These are phyloP conservation scores for Phytophthora parvispora DNA, from an alignment of 352 stramenopile genomes.

Conservation along the genomic window DNA sequence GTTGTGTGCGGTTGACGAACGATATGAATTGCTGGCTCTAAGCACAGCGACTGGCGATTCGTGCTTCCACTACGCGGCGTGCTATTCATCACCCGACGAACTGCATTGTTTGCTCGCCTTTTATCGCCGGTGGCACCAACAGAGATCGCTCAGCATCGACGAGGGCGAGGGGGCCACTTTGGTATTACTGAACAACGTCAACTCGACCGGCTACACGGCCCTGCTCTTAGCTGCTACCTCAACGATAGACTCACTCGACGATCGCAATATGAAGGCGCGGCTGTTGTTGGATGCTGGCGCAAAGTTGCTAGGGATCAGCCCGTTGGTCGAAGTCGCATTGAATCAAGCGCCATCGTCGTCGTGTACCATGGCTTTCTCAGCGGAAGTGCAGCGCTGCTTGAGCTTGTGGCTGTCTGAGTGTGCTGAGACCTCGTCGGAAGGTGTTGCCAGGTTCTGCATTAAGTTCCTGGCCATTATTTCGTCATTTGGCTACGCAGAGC, in stretches of 20 bases:
- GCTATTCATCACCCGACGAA: conserved; percentile 11
- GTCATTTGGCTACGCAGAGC: neutral
- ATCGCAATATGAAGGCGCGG: conserved; percentile 14
- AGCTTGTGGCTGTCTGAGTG: conserved; percentile 9
- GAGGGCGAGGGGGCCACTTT: neutral
- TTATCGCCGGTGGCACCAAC: neutral
- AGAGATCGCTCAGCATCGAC: neutral
- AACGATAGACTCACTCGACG: neutral
- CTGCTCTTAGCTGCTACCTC: conserved; percentile 13
- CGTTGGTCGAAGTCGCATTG: neutral
- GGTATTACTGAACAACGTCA: conserved; percentile 3
- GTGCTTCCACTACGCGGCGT: conserved; percentile 30
- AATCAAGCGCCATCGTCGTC: neutral
- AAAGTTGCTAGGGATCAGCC: neutral
- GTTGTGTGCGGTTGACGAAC: conserved; percentile 16
- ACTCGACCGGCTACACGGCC: conserved; percentile 9
- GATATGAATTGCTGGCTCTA: neutral
- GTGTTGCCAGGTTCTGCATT: neutral
- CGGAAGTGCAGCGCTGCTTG: conserved; percentile 12
- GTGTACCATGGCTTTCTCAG: neutral
- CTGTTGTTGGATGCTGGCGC: conserved; percentile 13
- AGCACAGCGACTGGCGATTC: conserved; percentile 1
- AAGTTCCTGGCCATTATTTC: neutral
- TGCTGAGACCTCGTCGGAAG: too few relatives aligned
- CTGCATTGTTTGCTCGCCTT: conserved; percentile 13